Evolutionary conservation across 2,329 filamentous ascomycete genomes (phyloP).

Genomic region (Fusarium nematophilum): DNA sequence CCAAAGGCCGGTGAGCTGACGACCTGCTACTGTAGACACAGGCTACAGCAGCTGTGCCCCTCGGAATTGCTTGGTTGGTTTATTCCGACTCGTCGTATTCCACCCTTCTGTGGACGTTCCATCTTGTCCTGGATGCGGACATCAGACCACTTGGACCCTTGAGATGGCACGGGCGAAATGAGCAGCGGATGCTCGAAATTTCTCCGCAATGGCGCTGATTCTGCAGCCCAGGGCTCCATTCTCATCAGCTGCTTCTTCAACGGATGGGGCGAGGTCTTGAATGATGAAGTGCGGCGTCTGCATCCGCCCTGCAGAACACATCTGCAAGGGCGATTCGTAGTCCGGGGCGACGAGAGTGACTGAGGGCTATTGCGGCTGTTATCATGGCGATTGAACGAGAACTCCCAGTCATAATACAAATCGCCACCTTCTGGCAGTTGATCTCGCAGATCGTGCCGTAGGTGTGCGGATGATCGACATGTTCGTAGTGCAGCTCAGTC

Average conservation of each 20-base stretch:
- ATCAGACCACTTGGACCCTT: conserved; percentile 5
- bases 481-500: conserved; percentile 12
- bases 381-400: too few species aligned
- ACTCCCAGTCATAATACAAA: too few species aligned
- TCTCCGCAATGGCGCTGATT: conserved; percentile 6
- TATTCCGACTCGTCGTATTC: not conserved
- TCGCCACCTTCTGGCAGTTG: not conserved
- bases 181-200: not conserved
- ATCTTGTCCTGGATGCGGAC: not conserved
- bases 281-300: not conserved
- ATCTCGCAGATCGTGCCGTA: not conserved
- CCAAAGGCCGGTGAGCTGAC: not conserved
- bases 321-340: not conserved
- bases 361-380: not conserved
- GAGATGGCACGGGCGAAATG: not conserved
- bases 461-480: conserved; percentile 15
- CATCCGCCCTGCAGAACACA: not conserved
- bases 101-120: not conserved
- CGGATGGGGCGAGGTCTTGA: conserved; percentile 8
- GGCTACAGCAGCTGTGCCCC: not conserved
- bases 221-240: not conserved
- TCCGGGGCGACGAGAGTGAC: not conserved
- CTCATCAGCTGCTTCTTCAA: conserved; percentile 7
- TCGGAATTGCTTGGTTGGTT: not conserved
- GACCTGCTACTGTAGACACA: not conserved